Base-by-base conservation (phyloP, 768 basidiomycete genomes). In the Tricholomella constricta region DNA sequence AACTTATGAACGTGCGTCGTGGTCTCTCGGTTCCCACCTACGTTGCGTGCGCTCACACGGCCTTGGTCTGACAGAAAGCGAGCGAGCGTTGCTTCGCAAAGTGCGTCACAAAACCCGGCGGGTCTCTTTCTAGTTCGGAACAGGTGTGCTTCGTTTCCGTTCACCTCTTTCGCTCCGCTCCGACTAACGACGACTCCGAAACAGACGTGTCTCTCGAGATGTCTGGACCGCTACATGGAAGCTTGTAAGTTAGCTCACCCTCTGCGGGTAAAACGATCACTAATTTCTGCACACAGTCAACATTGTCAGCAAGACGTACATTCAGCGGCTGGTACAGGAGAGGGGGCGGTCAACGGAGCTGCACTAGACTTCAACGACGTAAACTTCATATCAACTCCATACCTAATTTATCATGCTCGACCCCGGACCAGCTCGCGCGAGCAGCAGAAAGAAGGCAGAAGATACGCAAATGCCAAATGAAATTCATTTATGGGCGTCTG, bases 151-250 rank as follows among this genome's bases (percentile, higher is more conserved):
- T 9, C 9, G 32, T 3, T 22, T 47, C 48, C 31, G 36, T 45
- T 51, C 40, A 44, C 55, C 31, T 52, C 44, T 23, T 27, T 27
- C 7, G 4, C n/a, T n/a, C 12, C n/a, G 12, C n/a, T 15, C 20
- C 9, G 40, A 37, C 38, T 56, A 47, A 60, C 53, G 12, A 42
- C 15, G 20, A 35, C n/a, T 50, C 20, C 54, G 6, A 38, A 20
- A n/a, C 49, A 93, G 91, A 84, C 84, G 23, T 94, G 91, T 61
- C 72, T 93, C 37, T 72, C 81, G 6, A 77, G 83, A 52, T 94
- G 91, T 65, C 74, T 91, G 62, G 89, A 91, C 48, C 82, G 89
- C 38, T 94, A 91, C 65, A 76, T 94, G 75, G 89, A 93, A 69
- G 88, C 88, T 31, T 92, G 91, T 91, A 62, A 73, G 89, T 81